Evolutionary conservation across 495 filamentous ascomycete species (phyloP).

Genomic region (Polyplosphaeria fusca): DNA sequence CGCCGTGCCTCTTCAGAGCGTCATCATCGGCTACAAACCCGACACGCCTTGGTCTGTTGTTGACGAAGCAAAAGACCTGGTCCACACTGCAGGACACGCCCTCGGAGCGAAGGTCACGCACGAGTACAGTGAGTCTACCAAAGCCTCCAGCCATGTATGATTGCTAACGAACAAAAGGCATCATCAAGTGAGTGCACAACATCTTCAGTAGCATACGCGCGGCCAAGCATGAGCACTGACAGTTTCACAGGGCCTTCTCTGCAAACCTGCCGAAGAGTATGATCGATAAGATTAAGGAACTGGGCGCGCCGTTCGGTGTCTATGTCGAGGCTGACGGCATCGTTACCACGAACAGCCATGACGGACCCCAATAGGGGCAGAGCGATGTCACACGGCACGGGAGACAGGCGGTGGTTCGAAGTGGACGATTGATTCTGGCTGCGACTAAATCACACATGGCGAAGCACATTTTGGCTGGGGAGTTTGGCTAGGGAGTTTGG

Average conservation of each 20-base stretch:
- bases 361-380: no score
- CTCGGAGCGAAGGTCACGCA: no score
- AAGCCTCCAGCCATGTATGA: no score
- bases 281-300: constrained; percentile 65
- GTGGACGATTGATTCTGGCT: no score
- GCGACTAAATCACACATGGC: no score
- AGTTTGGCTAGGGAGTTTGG: no score
- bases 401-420: no score
- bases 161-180: no score
- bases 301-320: constrained; percentile 61
- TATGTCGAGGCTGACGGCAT: constrained; percentile 74
- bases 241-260: constrained; percentile 76
- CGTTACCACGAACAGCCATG: constrained; percentile 39
- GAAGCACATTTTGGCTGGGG: no score
- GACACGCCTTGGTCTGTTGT: constrained; percentile 69
- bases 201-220: constrained; percentile 23
- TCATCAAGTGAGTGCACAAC: constrained; percentile 54
- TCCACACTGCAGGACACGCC: constrained; percentile 58
- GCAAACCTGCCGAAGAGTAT: constrained; percentile 65
- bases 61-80: constrained; percentile 64
- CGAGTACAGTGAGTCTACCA: no score
- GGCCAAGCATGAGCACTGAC: constrained; percentile 52
- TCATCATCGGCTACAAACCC: constrained; percentile 73
- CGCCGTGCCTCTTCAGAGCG: constrained; percentile 61
- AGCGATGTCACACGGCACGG: no score